Evolutionary conservation across 177 flowering plant species (phyloP).

Genomic region (Vitis hybrid): DNA sequence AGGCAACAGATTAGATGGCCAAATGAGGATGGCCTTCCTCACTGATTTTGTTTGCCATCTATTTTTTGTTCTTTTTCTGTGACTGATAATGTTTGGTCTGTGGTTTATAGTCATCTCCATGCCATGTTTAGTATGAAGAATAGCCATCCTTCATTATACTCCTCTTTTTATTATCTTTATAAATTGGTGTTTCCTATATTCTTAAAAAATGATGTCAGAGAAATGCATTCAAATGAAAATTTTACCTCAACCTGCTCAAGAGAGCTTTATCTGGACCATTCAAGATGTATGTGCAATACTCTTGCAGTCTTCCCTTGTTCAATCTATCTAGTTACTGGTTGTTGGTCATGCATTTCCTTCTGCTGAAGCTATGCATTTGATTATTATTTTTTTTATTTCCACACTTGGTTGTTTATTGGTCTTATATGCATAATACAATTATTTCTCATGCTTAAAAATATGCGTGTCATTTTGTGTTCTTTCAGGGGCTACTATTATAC

Average conservation of each 20-base stretch:
- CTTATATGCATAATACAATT: neutral
- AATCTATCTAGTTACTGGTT: neutral
- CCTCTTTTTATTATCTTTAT: no score
- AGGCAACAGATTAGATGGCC: no score
- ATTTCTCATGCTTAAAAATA: neutral
- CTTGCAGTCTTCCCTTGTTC: neutral
- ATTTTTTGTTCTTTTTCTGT: neutral
- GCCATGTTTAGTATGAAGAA: neutral
- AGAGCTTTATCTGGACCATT: neutral
- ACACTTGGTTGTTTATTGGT: neutral
- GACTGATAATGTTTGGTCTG: neutral
- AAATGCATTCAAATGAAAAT: no score
- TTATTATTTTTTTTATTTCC: neutral
- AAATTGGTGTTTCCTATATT: no score
- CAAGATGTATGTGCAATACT: neutral
- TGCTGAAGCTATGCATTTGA: neutral
- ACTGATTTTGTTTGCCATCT: neutral
- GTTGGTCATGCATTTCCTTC: neutral
- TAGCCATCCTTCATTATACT: no score
- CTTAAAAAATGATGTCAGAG: no score
- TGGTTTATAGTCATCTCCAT: neutral
- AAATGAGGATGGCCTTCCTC: no score
- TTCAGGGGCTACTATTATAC: constrained; percentile 44
- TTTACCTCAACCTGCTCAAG: no score
- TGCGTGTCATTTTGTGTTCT: constrained; percentile 4